Conservation (phyloP, 805 yeast genomes). For the Komagataella kurtzmanii region DNA sequence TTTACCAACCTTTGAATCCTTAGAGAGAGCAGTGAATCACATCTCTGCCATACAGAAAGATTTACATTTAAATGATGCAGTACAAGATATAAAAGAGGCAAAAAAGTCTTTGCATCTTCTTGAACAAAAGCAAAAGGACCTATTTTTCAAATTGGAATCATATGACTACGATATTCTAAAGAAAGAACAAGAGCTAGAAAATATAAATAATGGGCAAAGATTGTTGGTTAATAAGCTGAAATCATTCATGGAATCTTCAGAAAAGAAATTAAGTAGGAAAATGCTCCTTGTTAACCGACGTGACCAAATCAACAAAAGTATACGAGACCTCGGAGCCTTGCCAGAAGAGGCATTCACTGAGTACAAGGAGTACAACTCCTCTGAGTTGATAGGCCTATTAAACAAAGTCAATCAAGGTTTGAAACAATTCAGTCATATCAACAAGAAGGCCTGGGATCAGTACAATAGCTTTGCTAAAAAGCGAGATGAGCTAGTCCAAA, state of each 20-base stretch:
- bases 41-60: background rate
- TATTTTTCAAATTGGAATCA: conserved; percentile 16
- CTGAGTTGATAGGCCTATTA: conserved; percentile 37
- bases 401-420: conserved; percentile 43
- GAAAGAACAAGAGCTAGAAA: conserved; percentile 26
- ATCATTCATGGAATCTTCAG: conserved; percentile 47
- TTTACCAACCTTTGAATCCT: conserved; percentile 26
- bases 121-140: conserved; percentile 6
- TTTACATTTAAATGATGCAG: background rate
- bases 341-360: conserved; percentile 70
- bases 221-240: conserved; percentile 42
- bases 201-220: conserved; percentile 45
- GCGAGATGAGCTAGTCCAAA: conserved; percentile 45
- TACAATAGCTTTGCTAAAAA: conserved; percentile 61
- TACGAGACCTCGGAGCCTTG: conserved; percentile 75
- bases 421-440: conserved; percentile 60
- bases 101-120: conserved; percentile 9
- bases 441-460: conserved; percentile 84
- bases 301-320: conserved; percentile 58
- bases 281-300: conserved; percentile 45
- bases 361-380: conserved; percentile 32
- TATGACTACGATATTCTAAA: conserved; percentile 17
- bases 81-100: background rate
- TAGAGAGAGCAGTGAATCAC: background rate
- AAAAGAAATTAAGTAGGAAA: conserved; percentile 49